Evolutionary conservation across 139 green algal species (phyloP).

Genomic region (Closterium sp.): DNA sequence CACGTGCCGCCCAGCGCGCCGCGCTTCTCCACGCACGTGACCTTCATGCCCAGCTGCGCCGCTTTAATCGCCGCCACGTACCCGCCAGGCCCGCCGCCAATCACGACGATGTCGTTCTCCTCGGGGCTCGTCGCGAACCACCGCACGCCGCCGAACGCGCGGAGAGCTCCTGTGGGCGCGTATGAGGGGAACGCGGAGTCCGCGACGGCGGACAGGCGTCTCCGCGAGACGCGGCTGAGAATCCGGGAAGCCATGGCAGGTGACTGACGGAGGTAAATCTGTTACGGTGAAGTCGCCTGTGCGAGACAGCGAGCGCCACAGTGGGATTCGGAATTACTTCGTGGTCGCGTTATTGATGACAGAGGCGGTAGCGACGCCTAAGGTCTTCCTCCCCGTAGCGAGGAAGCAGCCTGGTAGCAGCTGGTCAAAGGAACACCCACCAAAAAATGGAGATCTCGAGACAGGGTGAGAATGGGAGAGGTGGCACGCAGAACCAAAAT

Average conservation of each 20-base stretch:
- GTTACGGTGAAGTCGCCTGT: no score
- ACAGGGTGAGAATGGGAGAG: neutral
- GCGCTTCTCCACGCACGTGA: slow-evolving; percentile 91
- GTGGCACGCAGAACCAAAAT: no score
- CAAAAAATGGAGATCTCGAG: neutral
- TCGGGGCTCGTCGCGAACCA: slow-evolving; percentile 28
- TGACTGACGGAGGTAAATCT: no score
- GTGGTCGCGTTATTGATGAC: neutral
- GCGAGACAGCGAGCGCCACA: neutral
- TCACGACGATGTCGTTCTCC: slow-evolving; percentile 87
- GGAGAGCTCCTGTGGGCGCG: neutral
- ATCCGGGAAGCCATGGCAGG: neutral
- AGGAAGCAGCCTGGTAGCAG: neutral
- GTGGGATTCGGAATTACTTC: neutral
- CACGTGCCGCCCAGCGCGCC: slow-evolving; percentile 93
- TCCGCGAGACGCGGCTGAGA: neutral
- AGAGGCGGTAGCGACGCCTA: neutral
- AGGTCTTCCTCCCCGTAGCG: neutral
- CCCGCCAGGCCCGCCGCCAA: slow-evolving; percentile 93
- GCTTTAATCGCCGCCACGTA: slow-evolving; percentile 99
- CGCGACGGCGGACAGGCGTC: neutral
- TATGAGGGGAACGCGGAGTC: neutral
- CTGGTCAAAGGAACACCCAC: neutral
- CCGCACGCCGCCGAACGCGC: neutral
- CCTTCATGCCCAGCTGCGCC: slow-evolving; percentile 91